Evolutionary conservation across 306 rosid species (phyloP).

Genomic region (Hippophae rhamnoides): DNA sequence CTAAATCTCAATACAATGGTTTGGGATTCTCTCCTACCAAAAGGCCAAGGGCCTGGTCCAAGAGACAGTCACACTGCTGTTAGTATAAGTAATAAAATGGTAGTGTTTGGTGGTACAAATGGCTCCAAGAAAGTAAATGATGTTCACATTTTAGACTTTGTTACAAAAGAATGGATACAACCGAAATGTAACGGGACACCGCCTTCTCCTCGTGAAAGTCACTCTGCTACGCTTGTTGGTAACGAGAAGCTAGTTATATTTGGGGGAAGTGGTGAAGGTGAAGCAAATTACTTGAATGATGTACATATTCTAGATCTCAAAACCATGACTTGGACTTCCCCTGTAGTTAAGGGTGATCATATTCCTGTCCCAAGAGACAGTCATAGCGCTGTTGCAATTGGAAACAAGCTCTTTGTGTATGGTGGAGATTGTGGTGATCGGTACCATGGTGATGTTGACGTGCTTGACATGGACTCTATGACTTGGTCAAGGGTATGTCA

Average conservation of each 20-base stretch:
- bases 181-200: conserved; percentile 67
- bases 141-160: conserved; percentile 59
- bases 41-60: conserved; percentile 80
- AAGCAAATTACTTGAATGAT: conserved; percentile 75
- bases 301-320: conserved; percentile 63
- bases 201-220: conserved; percentile 92
- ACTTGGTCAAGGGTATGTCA: conserved; percentile 79
- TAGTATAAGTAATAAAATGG: conserved; percentile 52
- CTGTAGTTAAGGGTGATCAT: conserved; percentile 50
- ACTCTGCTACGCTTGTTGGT: conserved; percentile 67
- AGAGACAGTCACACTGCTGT: conserved; percentile 91
- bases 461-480: conserved; percentile 70
- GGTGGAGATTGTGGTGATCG: conserved; percentile 93
- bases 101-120: conserved; percentile 93
- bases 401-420: conserved; percentile 70
- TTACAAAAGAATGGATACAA: conserved; percentile 54
- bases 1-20: conserved; percentile 63
- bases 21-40: conserved; percentile 56
- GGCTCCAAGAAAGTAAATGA: conserved; percentile 85
- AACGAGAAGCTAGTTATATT: conserved; percentile 60
- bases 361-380: conserved; percentile 89
- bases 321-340: conserved; percentile 71
- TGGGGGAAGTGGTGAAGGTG: conserved; percentile 97
- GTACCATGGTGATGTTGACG: conserved; percentile 63
- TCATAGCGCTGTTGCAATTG: conserved; percentile 60